Evolutionary conservation across 805 yeast genomes (phyloP).

Genomic region (Candida sonorensis): DNA sequence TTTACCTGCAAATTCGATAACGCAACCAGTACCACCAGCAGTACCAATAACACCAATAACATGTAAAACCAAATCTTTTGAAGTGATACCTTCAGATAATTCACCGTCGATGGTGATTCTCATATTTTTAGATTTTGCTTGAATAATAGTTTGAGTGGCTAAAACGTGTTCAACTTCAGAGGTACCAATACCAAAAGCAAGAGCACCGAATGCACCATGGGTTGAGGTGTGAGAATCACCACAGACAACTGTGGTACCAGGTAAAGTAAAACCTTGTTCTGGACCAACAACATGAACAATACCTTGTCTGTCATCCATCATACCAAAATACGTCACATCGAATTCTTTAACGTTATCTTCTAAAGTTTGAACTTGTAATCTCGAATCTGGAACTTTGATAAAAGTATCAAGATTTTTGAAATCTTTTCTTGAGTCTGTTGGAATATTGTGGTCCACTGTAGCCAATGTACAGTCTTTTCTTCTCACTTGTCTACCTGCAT

Average conservation of each 20-base stretch:
- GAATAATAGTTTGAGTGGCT: slow-evolving; percentile 95
- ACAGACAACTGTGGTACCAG: slow-evolving; percentile 98
- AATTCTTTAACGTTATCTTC: slow-evolving; percentile 90
- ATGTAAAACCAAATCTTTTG: slow-evolving; percentile 91
- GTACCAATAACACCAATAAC: slow-evolving; percentile 97
- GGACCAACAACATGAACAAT: slow-evolving; percentile 99
- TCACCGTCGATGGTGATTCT: slow-evolving; percentile 80
- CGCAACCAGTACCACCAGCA: slow-evolving; percentile 98
- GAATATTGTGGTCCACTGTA: slow-evolving; percentile 96
- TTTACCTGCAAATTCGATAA: slow-evolving; percentile 93
- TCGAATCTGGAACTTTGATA: slow-evolving; percentile 85
- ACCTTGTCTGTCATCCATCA: slow-evolving; percentile 93
- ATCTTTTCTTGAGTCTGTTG: slow-evolving; percentile 78
- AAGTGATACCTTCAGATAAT: slow-evolving; percentile 82
- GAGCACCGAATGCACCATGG: slow-evolving; percentile 96
- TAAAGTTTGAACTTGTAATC: slow-evolving; percentile 84
- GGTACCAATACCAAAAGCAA: slow-evolving; percentile 98
- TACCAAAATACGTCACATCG: slow-evolving; percentile 87
- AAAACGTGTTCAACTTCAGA: slow-evolving; percentile 98
- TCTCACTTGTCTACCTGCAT: slow-evolving; percentile 85
- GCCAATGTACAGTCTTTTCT: slow-evolving; percentile 90
- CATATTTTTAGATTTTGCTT: slow-evolving; percentile 95
- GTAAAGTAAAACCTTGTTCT: slow-evolving; percentile 96
- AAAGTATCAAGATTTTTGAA: slow-evolving; percentile 72
- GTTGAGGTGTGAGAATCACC: slow-evolving; percentile 99